phyloP scores from a whole-genome alignment of 768 basidiomycete species.

The Boletus rubropictus region DNA sequence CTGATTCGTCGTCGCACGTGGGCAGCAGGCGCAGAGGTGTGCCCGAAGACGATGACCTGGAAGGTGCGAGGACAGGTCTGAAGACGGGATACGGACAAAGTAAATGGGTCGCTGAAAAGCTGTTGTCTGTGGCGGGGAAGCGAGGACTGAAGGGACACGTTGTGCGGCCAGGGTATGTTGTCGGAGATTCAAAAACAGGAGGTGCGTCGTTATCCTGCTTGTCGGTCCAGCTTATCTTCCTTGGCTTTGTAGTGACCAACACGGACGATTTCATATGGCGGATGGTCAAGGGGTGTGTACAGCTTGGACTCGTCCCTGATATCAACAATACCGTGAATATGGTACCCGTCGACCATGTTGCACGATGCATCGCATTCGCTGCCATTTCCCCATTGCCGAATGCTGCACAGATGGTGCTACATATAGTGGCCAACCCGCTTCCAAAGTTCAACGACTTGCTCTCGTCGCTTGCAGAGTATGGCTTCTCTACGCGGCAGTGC shows the following conservation, averaged over 20 bases:
- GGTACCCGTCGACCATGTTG: slow-evolving; percentile 96
- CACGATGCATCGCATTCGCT: slow-evolving; percentile 71
- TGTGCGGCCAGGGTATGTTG: slow-evolving; percentile 91
- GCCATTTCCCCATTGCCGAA: slow-evolving; percentile 53
- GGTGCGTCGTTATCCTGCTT: slow-evolving; percentile 44
- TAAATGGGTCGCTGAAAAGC: slow-evolving; percentile 97
- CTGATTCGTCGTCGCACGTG: slow-evolving; percentile 55
- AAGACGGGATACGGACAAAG: slow-evolving; percentile 95
- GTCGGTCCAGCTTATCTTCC: neutral
- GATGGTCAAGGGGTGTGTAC: slow-evolving; percentile 95
- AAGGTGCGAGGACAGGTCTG: slow-evolving; percentile 68
- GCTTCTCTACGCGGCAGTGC: slow-evolving; percentile 69
- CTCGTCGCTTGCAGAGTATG: slow-evolving; percentile 66
- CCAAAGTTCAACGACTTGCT: slow-evolving; percentile 89
- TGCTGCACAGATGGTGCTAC: slow-evolving; percentile 56
- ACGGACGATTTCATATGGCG: slow-evolving; percentile 99
- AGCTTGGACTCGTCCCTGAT: slow-evolving; percentile 93
- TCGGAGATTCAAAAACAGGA: slow-evolving; percentile 84
- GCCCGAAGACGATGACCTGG: slow-evolving; percentile 83
- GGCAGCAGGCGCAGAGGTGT: slow-evolving; percentile 54
- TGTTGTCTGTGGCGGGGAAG: slow-evolving; percentile 85
- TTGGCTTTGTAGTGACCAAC: slow-evolving; percentile 69
- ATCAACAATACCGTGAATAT: slow-evolving; percentile 99
- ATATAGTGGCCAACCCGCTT: slow-evolving; percentile 80
- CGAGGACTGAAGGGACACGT: slow-evolving; percentile 83